phyloP scores from a whole-genome alignment of 2,329 filamentous ascomycete genomes.

The Venturiaceae sp. region DNA sequence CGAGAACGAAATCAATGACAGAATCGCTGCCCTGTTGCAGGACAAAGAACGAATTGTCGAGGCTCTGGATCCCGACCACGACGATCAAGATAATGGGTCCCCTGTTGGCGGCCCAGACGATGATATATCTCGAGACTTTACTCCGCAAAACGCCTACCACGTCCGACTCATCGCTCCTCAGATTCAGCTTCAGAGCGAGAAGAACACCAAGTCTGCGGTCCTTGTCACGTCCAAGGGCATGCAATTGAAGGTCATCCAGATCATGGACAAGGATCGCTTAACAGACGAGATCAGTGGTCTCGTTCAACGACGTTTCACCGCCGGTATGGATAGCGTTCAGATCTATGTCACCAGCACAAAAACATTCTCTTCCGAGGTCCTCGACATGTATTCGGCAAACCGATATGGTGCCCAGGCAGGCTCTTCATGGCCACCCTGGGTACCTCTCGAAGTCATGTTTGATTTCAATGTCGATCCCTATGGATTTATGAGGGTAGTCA shows the following conservation, averaged over 20 bases:
- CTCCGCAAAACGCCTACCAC: slow-evolving; percentile 87
- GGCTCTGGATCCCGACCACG: slow-evolving; percentile 49
- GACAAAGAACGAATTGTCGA: slow-evolving; percentile 78
- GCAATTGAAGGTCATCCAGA: slow-evolving; percentile 94
- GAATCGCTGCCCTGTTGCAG: slow-evolving; percentile 73
- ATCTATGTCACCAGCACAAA: slow-evolving; percentile 96
- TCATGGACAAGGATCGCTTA: slow-evolving; percentile 93
- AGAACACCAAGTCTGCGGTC: slow-evolving; percentile 93
- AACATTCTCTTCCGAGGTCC: slow-evolving; percentile 71
- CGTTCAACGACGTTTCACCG: slow-evolving; percentile 85
- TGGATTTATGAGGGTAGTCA: slow-evolving; percentile 94
- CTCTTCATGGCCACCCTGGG: slow-evolving; percentile 94
- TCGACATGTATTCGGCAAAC: slow-evolving; percentile 91
- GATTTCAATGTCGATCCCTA: slow-evolving; percentile 90
- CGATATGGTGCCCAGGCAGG: slow-evolving; percentile 78
- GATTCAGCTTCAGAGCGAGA: slow-evolving; percentile 96
- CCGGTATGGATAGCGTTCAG: slow-evolving; percentile 95
- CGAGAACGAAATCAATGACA: slow-evolving; percentile 64
- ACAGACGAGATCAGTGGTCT: slow-evolving; percentile 90
- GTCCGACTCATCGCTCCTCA: slow-evolving; percentile 92
- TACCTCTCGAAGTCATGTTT: slow-evolving; percentile 97
- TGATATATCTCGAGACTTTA: slow-evolving; percentile 80
- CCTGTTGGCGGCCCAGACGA: slow-evolving; percentile 47
- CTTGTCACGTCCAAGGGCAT: slow-evolving; percentile 96
- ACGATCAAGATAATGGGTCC: slow-evolving; percentile 26